Conservation (phyloP, 1,284 basidiomycete species). For the Trichosporon sp. region DNA sequence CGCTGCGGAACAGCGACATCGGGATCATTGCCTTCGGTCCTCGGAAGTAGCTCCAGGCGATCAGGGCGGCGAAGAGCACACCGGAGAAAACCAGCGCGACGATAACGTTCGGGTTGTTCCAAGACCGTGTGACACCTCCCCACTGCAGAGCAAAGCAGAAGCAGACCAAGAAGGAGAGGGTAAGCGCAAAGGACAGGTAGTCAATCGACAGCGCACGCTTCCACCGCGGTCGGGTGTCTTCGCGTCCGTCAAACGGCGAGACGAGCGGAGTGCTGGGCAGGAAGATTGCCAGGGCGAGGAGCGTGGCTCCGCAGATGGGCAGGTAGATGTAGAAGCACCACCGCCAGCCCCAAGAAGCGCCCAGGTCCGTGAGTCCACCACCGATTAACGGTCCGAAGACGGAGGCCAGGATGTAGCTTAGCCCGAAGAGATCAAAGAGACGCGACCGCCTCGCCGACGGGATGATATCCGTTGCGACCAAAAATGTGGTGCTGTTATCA, state of each 20-base stretch:
- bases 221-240: slow-evolving; percentile 31
- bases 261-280: slow-evolving; percentile 32
- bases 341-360: slow-evolving; percentile 53
- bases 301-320: slow-evolving; percentile 35
- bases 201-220: slow-evolving; percentile 35
- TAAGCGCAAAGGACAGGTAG: slow-evolving; percentile 35
- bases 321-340: slow-evolving; percentile 45
- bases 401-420: slow-evolving; percentile 36
- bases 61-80: slow-evolving; percentile 30
- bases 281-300: slow-evolving; percentile 30
- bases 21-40: slow-evolving; percentile 39
- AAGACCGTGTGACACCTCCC: slow-evolving; percentile 35
- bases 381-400: slow-evolving; percentile 41
- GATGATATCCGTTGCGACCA: slow-evolving; percentile 38
- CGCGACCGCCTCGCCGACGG: slow-evolving; percentile 38
- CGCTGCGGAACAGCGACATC: slow-evolving; percentile 30
- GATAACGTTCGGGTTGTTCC: slow-evolving; percentile 35
- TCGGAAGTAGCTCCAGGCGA: slow-evolving; percentile 33
- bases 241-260: slow-evolving; percentile 32
- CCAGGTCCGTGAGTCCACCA: slow-evolving; percentile 39
- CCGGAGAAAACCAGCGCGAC: slow-evolving; percentile 32
- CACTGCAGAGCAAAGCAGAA: slow-evolving; percentile 39
- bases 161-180: slow-evolving; percentile 38
- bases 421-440: slow-evolving; percentile 36
- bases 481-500: slow-evolving; percentile 33